Evolutionary conservation across 169 alveolate species (phyloP).

Genomic region (Cryptosporidium sp.): DNA sequence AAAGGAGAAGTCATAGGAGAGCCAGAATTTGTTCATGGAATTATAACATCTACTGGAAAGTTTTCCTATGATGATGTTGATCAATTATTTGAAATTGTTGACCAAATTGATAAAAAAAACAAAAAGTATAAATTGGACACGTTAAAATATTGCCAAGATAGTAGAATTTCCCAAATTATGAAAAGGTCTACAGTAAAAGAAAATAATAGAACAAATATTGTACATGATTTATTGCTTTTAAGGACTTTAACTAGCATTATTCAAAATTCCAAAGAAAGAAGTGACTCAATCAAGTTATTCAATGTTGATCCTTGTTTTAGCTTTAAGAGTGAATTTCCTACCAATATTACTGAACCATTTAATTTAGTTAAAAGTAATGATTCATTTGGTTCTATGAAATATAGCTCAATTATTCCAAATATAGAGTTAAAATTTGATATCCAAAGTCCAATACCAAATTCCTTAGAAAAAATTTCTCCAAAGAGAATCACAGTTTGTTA

Average conservation of each 20-base stretch:
- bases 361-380: background rate
- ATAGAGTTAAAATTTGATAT: conserved; percentile 15
- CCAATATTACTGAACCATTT: background rate
- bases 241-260: background rate
- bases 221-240: conserved; percentile 5
- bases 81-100: conserved; percentile 56
- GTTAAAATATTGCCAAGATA: background rate
- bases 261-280: background rate
- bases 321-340: background rate
- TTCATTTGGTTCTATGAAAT: background rate
- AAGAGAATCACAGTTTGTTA: background rate
- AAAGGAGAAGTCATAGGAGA: conserved; percentile 78
- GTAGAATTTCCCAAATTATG: background rate
- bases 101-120: background rate
- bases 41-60: conserved; percentile 81
- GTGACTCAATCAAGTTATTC: conserved; percentile 2
- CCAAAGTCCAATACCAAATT: background rate
- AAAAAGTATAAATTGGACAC: background rate
- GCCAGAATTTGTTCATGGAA: conserved; percentile 78
- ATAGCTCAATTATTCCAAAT: conserved; percentile 3
- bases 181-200: background rate
- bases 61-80: conserved; percentile 82
- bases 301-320: background rate
- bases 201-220: background rate
- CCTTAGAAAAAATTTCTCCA: background rate